Evolutionary conservation across 1,284 basidiomycete genomes (phyloP).

Genomic region (Irpex lacteus): DNA sequence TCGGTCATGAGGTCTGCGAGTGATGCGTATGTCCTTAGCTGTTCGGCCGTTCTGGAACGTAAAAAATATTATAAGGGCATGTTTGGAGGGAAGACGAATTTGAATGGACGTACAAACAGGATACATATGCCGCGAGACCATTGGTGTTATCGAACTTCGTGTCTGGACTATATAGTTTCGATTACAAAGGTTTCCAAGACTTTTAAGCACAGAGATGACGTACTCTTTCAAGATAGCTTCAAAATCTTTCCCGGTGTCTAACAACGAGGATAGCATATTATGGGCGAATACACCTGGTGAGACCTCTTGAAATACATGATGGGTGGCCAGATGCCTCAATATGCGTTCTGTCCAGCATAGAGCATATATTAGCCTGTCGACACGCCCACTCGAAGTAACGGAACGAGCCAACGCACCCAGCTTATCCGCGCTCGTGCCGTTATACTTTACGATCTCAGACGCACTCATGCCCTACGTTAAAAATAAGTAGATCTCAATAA

Average conservation of each 20-base stretch:
- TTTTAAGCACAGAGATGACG: neutral
- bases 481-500: no score
- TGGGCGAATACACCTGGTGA: neutral
- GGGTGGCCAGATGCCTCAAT: neutral
- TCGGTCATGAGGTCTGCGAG: slow-evolving; percentile 9
- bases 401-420: neutral
- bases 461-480: neutral
- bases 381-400: no score
- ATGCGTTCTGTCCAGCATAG: neutral
- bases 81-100: no score
- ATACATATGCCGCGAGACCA: neutral
- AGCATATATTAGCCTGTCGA: no score
- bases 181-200: no score
- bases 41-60: slow-evolving; percentile 4
- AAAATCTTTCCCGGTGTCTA: neutral
- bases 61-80: no score
- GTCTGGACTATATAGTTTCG: neutral
- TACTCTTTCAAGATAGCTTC: neutral
- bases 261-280: neutral
- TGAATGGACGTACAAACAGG: neutral
- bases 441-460: neutral
- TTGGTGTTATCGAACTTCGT: neutral
- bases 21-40: slow-evolving; percentile 4
- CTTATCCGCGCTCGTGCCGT: neutral
- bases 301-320: neutral